Evolutionary conservation across 805 yeast species (phyloP), one percentile per base, ranked within the genome.

Genomic region (Yamadazyma endophytica): DNA sequence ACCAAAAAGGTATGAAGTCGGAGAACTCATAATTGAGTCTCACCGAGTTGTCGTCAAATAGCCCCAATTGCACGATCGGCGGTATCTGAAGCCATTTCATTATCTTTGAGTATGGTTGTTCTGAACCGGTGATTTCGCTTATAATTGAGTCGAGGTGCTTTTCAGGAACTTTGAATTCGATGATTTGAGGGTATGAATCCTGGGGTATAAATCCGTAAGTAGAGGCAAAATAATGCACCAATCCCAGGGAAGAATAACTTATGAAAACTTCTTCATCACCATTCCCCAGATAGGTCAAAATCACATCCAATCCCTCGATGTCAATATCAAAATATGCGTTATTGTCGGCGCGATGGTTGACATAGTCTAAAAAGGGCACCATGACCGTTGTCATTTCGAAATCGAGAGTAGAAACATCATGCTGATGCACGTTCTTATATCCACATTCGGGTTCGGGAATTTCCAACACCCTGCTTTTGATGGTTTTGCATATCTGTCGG

Each of bases 351-450:
- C 30, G 25, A 48, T 82, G 90, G 49, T 82, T 82, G 5, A 72
- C 82, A 62, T 74, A 82, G 51, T 82, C 90, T 18, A 82, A 44
- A 1, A 78, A 37, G 1, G 90, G 88, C 1, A 81, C 84, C 33
- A 82, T 49, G 0, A 84, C 70, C 0, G 77, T 64, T 29, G 73
- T 69, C 4, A 50, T 44, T 18, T 35, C 35, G 31, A 42, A 52
- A 24, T 56, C 41, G 42, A 68, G 47, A 67, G 68, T 23, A 68
- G 25, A 26, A 61, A 89, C 95, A 1, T 38, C 46, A 3, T 41
- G 44, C 2, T 37, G 44, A 45, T 63, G 58, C n/a, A n/a, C n/a
- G n/a, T n/a, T n/a, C n/a, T n/a, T n/a, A n/a, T n/a, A n/a, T n/a
- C n/a, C n/a, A n/a, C n/a, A n/a, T n/a, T n/a, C n/a, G n/a, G n/a